Percentiles rank a stretch among this genome's conserved stretches.
These are phyloP conservation scores for Pachysandra terminalis DNA, from an alignment of 164 flowering plant species.

Conservation along the genomic window DNA sequence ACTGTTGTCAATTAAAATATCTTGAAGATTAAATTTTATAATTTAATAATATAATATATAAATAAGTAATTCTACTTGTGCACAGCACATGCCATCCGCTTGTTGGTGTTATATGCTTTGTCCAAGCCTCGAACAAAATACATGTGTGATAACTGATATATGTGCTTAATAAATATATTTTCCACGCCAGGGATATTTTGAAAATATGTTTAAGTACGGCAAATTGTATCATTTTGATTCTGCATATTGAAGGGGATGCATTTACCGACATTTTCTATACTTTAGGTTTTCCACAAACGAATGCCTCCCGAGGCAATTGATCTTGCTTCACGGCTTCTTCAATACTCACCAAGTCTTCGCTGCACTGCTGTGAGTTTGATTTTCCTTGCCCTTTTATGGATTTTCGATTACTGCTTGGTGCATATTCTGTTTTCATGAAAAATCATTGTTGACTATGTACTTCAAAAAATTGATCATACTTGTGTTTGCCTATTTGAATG, in stretches of 20 bases:
- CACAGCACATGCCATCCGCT: no score
- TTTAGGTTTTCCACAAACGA: constrained; percentile 81
- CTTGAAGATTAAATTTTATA: no score
- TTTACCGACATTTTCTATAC: constrained; percentile 6
- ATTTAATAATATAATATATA: no score
- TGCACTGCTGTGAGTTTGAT: constrained; percentile 79
- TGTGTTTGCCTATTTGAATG: neutral
- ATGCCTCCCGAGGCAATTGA: constrained; percentile 99
- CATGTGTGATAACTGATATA: neutral
- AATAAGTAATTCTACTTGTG: no score
- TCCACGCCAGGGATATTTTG: no score
- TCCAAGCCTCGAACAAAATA: neutral
- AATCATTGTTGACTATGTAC: no score
- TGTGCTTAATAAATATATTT: neutral
- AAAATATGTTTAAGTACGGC: no score
- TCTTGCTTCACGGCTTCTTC: constrained; percentile 89
- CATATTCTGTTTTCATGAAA: neutral
- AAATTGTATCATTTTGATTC: neutral
- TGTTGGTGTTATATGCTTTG: neutral
- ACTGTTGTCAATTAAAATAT: no score
- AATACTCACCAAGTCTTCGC: constrained; percentile 95
- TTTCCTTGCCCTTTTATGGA: constrained; percentile 4
- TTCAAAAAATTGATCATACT: neutral
- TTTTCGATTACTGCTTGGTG: neutral
- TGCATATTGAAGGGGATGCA: neutral